A percentile compares a stretch with the other conserved stretches of the same genome.
Conservation (phyloP, 139 green algal genomes). For the Coelastrella sp. region DNA sequence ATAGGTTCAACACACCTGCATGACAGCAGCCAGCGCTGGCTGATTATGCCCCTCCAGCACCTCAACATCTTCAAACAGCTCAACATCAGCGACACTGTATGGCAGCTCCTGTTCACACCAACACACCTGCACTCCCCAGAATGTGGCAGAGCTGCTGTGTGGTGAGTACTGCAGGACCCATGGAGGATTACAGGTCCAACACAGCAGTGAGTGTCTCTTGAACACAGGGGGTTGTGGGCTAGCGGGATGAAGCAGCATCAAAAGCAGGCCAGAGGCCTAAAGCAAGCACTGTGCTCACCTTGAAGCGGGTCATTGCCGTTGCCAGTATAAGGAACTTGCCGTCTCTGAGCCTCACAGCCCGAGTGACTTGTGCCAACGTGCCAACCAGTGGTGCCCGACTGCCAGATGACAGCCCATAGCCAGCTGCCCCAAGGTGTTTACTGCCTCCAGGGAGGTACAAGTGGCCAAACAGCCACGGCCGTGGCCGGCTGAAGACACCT, state of each 20-base stretch:
- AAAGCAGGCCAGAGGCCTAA: background rate
- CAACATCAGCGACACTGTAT: slow-evolving; percentile 56
- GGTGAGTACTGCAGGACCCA: background rate
- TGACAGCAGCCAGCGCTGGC: slow-evolving; percentile 16
- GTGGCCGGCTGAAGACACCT: slow-evolving; percentile 45
- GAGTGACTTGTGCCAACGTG: slow-evolving; percentile 61
- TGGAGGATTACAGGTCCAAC: too few relatives aligned
- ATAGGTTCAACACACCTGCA: background rate
- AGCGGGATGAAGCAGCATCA: background rate
- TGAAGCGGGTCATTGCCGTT: slow-evolving; percentile 53
- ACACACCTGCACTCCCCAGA: slow-evolving; percentile 39
- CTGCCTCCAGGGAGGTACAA: slow-evolving; percentile 55
- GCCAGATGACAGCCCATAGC: slow-evolving; percentile 40
- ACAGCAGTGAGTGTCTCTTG: too few relatives aligned
- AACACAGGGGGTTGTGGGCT: too few relatives aligned
- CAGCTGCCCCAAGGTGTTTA: slow-evolving; percentile 50
- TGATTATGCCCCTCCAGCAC: slow-evolving; percentile 32
- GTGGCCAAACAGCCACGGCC: slow-evolving; percentile 62
- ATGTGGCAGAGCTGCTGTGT: background rate
- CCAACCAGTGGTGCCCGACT: slow-evolving; percentile 54
- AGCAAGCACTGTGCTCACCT: slow-evolving; percentile 36
- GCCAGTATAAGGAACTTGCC: slow-evolving; percentile 67
- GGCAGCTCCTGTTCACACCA: slow-evolving; percentile 42
- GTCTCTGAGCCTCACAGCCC: slow-evolving; percentile 57
- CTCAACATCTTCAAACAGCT: slow-evolving; percentile 60